Percentiles rank a stretch among this genome's conserved stretches.
phyloP scores from a whole-genome alignment of 441 rosid species.

The Geranium incanum region DNA sequence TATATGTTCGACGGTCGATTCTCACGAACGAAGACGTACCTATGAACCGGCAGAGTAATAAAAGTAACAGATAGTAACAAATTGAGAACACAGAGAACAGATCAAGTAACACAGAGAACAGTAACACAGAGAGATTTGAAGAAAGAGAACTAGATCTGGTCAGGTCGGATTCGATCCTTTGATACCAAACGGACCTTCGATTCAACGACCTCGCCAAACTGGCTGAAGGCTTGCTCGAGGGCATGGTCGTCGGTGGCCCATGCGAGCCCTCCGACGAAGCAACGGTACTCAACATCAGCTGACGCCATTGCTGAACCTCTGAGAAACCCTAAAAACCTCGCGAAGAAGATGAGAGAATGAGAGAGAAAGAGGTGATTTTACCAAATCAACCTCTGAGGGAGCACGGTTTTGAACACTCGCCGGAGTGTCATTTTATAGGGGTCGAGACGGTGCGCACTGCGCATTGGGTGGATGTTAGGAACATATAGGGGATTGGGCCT shows the following conservation, averaged over 20 bases:
- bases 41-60: neutral
- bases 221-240: conserved; percentile 53
- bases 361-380: neutral
- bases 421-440: neutral
- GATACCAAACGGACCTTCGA: conserved; percentile 83
- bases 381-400: neutral
- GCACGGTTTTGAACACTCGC: neutral
- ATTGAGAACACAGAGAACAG: neutral
- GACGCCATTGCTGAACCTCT: conserved; percentile 32
- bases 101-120: neutral
- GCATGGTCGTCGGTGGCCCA: conserved; percentile 72
- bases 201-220: conserved; percentile 64
- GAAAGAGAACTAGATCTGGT: conserved; percentile 31
- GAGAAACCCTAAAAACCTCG: neutral
- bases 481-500: neutral
- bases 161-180: conserved; percentile 52
- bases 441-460: neutral
- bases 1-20: neutral
- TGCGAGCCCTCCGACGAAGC: conserved; percentile 91
- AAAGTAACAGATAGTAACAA: neutral
- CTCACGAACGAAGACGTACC: neutral
- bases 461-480: neutral
- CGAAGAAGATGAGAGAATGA: no score
- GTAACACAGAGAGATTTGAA: neutral
- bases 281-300: conserved; percentile 60